Conservation (phyloP, 176 grass and related monocot genomes). For the Musa beccarii region DNA sequence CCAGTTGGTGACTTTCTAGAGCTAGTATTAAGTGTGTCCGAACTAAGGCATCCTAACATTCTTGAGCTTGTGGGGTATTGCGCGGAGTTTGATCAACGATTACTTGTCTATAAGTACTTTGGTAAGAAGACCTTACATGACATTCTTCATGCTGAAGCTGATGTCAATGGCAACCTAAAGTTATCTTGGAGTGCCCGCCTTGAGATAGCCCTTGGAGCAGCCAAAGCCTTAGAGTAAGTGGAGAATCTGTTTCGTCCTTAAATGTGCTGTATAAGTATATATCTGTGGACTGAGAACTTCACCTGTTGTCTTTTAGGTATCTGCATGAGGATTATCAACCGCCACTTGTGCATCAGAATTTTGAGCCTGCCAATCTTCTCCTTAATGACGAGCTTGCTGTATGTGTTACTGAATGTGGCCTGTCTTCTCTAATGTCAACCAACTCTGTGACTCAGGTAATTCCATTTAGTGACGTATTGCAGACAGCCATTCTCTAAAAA, state of each 20-base stretch:
- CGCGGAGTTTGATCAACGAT: slow-evolving; percentile 76
- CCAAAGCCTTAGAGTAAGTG: slow-evolving; percentile 88
- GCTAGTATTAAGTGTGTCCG: slow-evolving; percentile 62
- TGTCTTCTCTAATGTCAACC: slow-evolving; percentile 41
- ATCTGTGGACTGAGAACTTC: neutral
- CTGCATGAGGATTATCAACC: slow-evolving; percentile 69
- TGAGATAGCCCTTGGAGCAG: slow-evolving; percentile 61
- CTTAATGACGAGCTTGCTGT: slow-evolving; percentile 63
- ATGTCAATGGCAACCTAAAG: slow-evolving; percentile 32
- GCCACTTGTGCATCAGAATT: slow-evolving; percentile 72
- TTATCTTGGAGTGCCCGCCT: slow-evolving; percentile 75
- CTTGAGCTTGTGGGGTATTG: slow-evolving; percentile 78
- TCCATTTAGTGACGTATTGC: neutral
- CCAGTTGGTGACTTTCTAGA: slow-evolving; percentile 73
- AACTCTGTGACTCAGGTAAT: slow-evolving; percentile 71
- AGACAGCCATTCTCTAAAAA: neutral
- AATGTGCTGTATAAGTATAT: neutral
- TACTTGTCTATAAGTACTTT: slow-evolving; percentile 84
- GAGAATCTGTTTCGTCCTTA: slow-evolving; percentile 5
- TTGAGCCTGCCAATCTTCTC: slow-evolving; percentile 70
- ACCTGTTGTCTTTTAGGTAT: slow-evolving; percentile 48
- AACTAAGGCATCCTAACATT: slow-evolving; percentile 72
- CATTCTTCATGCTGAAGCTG: slow-evolving; percentile 66
- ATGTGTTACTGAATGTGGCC: slow-evolving; percentile 68
- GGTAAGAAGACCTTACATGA: slow-evolving; percentile 79